These are phyloP conservation scores for Sungouiella blattae DNA, from an alignment of 805 yeast genomes.

Conservation along the genomic window DNA sequence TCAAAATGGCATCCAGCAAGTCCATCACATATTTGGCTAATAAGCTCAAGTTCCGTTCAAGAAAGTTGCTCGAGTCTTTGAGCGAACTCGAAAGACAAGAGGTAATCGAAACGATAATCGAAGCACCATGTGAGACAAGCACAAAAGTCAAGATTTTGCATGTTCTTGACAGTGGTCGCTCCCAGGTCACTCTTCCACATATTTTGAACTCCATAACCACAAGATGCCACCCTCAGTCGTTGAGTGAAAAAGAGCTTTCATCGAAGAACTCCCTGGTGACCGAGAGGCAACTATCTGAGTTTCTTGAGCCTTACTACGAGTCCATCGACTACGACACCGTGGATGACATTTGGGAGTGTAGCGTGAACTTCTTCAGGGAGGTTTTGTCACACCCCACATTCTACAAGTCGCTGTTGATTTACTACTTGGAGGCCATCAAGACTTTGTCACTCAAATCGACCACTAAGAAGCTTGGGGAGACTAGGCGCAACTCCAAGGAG, in stretches of 20 bases:
- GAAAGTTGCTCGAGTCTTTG: conserved; percentile 59
- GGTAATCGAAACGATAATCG: conserved; percentile 62
- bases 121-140: conserved; percentile 20
- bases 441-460: conserved; percentile 54
- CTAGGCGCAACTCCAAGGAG: conserved; percentile 58
- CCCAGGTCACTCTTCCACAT: conserved; percentile 68
- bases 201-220: conserved; percentile 54
- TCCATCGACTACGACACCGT: conserved; percentile 73
- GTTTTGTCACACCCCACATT: conserved; percentile 43
- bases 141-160: conserved; percentile 57
- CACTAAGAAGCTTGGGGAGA: conserved; percentile 59
- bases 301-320: conserved; percentile 57
- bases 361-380: conserved; percentile 59
- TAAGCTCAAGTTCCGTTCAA: conserved; percentile 65
- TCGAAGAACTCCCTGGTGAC: conserved; percentile 45
- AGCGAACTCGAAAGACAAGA: conserved; percentile 70
- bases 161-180: conserved; percentile 79
- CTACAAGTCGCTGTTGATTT: conserved; percentile 51
- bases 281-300: conserved; percentile 44
- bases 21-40: conserved; percentile 42
- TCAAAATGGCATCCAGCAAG: conserved; percentile 16
- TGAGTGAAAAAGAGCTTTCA: conserved; percentile 37
- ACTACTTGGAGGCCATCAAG: conserved; percentile 49
- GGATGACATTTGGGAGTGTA: conserved; percentile 70
- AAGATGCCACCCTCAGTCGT: conserved; percentile 36